Conservation (phyloP, 331 rosid genomes). For the Acacia concinna region DNA sequence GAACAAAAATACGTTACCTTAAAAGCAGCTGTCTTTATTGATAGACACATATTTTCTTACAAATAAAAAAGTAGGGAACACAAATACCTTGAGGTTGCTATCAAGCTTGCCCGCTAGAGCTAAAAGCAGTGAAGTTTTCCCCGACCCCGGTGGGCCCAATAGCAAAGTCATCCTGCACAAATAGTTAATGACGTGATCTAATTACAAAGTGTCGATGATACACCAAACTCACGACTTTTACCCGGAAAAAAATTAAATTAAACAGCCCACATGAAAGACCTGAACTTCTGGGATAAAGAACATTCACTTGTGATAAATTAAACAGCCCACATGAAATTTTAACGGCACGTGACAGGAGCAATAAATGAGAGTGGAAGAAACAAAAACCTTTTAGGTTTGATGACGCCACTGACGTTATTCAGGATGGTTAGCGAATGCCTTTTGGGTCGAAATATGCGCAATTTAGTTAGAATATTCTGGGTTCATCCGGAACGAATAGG, state of each 20-base stretch:
- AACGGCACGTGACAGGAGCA: background rate
- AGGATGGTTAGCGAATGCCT: conserved; percentile 64
- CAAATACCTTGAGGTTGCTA: conserved; percentile 49
- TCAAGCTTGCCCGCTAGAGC: conserved; percentile 86
- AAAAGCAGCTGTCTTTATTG: background rate
- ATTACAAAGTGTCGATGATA: background rate
- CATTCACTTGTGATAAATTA: background rate
- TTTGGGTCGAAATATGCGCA: conserved; percentile 48
- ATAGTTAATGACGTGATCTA: background rate
- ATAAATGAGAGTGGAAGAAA: background rate
- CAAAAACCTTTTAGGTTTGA: conserved; percentile 75
- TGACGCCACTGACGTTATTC: conserved; percentile 53
- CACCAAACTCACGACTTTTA: conserved; percentile 22
- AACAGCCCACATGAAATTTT: background rate
- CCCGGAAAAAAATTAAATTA: background rate
- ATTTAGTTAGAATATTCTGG: conserved; percentile 47
- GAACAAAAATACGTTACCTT: too few species aligned
- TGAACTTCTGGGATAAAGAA: conserved; percentile 31
- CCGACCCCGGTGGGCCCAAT: conserved; percentile 88
- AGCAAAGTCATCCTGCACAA: conserved; percentile 79
- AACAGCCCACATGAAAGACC: conserved; percentile 44
- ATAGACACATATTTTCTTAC: background rate
- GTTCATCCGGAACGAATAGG: background rate
- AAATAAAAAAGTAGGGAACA: background rate
- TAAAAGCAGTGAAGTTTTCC: conserved; percentile 72